Conservation (phyloP, 805 yeast species). For the Naumovozyma baii region DNA sequence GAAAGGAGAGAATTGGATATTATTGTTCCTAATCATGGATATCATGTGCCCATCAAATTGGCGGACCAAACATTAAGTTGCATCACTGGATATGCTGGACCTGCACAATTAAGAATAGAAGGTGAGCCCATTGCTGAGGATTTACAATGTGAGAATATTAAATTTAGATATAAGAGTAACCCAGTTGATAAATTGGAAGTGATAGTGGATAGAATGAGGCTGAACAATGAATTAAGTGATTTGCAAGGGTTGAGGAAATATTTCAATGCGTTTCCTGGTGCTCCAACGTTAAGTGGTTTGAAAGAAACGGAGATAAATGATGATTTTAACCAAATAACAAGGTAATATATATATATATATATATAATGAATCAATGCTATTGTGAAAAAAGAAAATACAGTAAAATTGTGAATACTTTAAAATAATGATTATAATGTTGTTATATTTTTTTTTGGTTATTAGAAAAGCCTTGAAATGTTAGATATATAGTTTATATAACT, state of each 20-base stretch:
- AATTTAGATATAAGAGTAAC: constrained; percentile 33
- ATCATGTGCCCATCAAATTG: constrained; percentile 34
- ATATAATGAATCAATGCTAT: not conserved
- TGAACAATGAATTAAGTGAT: constrained; percentile 59
- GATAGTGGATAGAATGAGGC: constrained; percentile 56
- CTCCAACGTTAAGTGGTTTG: constrained; percentile 59
- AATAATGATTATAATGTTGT: not conserved
- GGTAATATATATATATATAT: not conserved
- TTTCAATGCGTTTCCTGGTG: constrained; percentile 68
- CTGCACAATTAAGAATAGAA: constrained; percentile 24
- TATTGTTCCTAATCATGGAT: constrained; percentile 37
- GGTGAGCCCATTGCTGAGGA: constrained; percentile 29
- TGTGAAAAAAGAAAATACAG: not conserved
- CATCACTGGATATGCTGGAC: constrained; percentile 32
- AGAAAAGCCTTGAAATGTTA: not conserved
- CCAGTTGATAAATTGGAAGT: constrained; percentile 37
- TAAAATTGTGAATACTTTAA: not conserved
- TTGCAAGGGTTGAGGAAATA: constrained; percentile 57
- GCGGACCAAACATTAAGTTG: constrained; percentile 28
- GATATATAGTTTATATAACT: no score
- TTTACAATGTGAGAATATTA: constrained; percentile 35
- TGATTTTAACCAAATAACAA: constrained; percentile 41
- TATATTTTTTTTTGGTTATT: not conserved
- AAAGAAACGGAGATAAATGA: constrained; percentile 62
- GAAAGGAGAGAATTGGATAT: constrained; percentile 76